Base-by-base conservation (phyloP, 495 filamentous ascomycete species). In the Platismatia glauca region DNA sequence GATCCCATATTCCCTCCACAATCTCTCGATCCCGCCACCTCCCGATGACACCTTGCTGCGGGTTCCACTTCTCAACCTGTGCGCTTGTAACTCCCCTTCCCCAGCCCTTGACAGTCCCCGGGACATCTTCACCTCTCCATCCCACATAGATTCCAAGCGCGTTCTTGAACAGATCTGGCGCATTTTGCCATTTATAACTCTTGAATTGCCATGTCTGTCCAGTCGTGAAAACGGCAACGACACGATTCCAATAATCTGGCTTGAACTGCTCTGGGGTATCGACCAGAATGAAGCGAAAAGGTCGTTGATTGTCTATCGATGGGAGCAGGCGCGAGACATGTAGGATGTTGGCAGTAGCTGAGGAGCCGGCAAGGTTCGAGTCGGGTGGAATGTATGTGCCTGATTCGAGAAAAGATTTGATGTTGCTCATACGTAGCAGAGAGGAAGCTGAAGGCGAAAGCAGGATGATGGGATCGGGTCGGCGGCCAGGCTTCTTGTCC, bases 171-270 rank as follows among this genome's bases (percentile, higher is more conserved):
- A 99, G 79, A 65, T 97, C 94, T 4, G 83, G 76, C 7, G 95
- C 89, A 33, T 90, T 84, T 63, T 87, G 86, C 92, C 94, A 97
- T 76, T 94, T 95, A 81, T 97, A 99, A 55, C 85, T 87, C 76
- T 96, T 95, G 77, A 97, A 99, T 74, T 99, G 94, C 94, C 94
- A 99, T 15, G 88, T 86, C 74, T 99, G 94, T 29, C 94, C 94
- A 12, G 94, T 99, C 0, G 94, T 99, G 75, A 99, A 99, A 53
- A 99, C 91, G 12, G 90, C 95, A 12, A 97, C 94, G 13, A 99
- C 89, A 24, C 95, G 86, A 62, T 86, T 84, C 94, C 94, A 99
- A 77, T 97, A 97, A 71, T 97, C 92, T 2, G 94, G 94, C 73
- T 94, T 94, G 80, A 99, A 99, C 74, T 95, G 87, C 69, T 94